Conservation (phyloP, 805 yeast genomes). For the Sungouiozyma ichnusensis region DNA sequence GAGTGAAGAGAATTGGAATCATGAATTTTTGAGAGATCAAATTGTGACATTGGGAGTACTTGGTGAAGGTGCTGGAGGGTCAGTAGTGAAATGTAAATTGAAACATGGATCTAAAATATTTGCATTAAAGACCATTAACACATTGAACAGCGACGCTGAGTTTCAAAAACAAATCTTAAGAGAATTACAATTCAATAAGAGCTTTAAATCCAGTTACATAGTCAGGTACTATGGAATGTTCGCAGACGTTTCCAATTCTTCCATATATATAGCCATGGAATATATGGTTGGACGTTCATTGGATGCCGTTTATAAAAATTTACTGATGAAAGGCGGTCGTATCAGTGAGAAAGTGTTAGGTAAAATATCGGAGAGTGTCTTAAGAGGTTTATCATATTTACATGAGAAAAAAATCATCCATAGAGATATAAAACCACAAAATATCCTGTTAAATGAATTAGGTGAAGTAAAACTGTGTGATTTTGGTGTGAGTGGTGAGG, state of each 20-base stretch:
- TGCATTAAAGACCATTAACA: conserved; percentile 57
- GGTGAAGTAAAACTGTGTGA: conserved; percentile 93
- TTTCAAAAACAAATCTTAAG: conserved; percentile 83
- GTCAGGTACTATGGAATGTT: conserved; percentile 92
- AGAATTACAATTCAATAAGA: conserved; percentile 79
- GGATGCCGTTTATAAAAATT: conserved; percentile 80
- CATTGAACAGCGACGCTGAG: conserved; percentile 55
- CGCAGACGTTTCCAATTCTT: conserved; percentile 59
- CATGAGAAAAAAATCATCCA: conserved; percentile 86
- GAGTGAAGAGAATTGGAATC: conserved; percentile 69
- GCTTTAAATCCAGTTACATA: conserved; percentile 73
- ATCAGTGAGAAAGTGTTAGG: conserved; percentile 91
- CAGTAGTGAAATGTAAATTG: conserved; percentile 70
- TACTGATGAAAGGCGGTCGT: conserved; percentile 65
- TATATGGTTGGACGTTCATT: conserved; percentile 89
- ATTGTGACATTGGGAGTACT: conserved; percentile 60
- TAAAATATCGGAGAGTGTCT: conserved; percentile 75
- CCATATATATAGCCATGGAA: conserved; percentile 93
- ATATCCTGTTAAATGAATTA: conserved; percentile 59
- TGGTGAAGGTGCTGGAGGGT: conserved; percentile 95
- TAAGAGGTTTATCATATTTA: conserved; percentile 75
- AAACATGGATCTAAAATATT: conserved; percentile 51
- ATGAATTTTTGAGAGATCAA: conserved; percentile 38
- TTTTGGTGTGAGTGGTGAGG: conserved; percentile 96
- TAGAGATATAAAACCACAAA: conserved; percentile 93